Conservation (phyloP, 371 early-diverging fungal species). For the Umbelopsis sp. region DNA sequence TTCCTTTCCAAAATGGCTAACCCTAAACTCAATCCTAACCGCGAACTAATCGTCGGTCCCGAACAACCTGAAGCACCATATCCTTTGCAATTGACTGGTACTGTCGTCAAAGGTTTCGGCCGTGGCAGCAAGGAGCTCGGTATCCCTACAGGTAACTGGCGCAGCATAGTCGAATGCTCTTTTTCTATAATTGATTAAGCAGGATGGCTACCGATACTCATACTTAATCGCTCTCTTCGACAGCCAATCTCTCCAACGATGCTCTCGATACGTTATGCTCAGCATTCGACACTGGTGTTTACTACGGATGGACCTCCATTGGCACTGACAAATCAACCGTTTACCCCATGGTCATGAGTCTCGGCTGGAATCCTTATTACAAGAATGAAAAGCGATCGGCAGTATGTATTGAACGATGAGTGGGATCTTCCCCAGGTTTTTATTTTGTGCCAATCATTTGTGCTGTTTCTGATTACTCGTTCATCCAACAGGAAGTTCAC, state of each 20-base stretch:
- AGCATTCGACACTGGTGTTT: constrained; percentile 84
- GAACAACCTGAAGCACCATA: constrained; percentile 62
- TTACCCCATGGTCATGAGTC: constrained; percentile 96
- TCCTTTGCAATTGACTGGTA: constrained; percentile 76
- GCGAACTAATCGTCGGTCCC: constrained; percentile 64
- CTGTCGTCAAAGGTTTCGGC: constrained; percentile 90
- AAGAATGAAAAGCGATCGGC: constrained; percentile 95
- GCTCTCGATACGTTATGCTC: constrained; percentile 69
- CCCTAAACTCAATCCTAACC: constrained; percentile 41
- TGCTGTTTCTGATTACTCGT: neutral
- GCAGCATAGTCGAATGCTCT: too few species aligned
- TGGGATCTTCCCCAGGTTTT: neutral
- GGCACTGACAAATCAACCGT: constrained; percentile 52
- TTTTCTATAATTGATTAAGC: too few species aligned
- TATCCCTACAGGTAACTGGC: constrained; percentile 89
- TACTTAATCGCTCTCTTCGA: neutral
- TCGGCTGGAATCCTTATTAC: constrained; percentile 98
- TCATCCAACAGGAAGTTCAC: constrained; percentile 82
- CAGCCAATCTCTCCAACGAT: constrained; percentile 90
- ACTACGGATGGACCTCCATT: constrained; percentile 94
- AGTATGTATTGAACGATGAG: constrained; percentile 43
- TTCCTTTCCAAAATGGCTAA: neutral
- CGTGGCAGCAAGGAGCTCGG: constrained; percentile 96
- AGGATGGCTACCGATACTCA: neutral
- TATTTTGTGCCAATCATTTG: neutral